Evolutionary conservation across 139 green algal genomes (phyloP), one percentile per base, ranked within the genome.

Genomic region (Zygnema cylindricum): DNA sequence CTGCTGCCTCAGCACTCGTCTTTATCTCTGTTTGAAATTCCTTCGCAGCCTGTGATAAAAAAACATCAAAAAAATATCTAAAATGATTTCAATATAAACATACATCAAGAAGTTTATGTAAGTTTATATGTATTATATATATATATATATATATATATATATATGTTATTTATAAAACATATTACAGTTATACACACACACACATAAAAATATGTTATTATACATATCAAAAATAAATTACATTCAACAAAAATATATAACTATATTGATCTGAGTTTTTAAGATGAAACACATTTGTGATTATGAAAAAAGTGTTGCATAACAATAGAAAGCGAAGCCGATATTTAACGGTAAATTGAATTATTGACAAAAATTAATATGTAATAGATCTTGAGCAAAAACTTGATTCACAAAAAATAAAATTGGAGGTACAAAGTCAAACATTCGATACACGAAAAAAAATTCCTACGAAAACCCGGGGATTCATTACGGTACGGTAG

Each of bases 1-100:
- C 71, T 1, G 43, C 40, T 41, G 2, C 81, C 2, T 79, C 81
- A 25, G 84, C 69, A 76, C 42, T 82, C 3, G 41, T 75, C 81
- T 91, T 89, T 30, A 91, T 33, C 55, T 91, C 86, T 83, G 43
- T 73, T 49, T 89, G 32, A 39, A 91, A 91, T 78, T 91, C 86
- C 40, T 91, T 90, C 36, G 86, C 86, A 30, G 86, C 86, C 86
- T 91, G 86, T 23, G 83, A 38, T 3, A 69, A 25, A 38, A 86
- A 75, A 33, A 86, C 11, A 69, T 41, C 7, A 69, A 83, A 43
- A 7, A 23, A 83, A 42, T 69, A 83, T 49, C 22, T 63, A 2
- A 69, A 43, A 73, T 73, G 57, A 73, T 73, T 42, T 21, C 32
- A 2, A 43, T 16, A 2, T 16, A 42, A 69, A 21, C 2, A 43